Base-by-base conservation (phyloP, 2,329 filamentous ascomycete species). In the Neobulgaria alba region DNA sequence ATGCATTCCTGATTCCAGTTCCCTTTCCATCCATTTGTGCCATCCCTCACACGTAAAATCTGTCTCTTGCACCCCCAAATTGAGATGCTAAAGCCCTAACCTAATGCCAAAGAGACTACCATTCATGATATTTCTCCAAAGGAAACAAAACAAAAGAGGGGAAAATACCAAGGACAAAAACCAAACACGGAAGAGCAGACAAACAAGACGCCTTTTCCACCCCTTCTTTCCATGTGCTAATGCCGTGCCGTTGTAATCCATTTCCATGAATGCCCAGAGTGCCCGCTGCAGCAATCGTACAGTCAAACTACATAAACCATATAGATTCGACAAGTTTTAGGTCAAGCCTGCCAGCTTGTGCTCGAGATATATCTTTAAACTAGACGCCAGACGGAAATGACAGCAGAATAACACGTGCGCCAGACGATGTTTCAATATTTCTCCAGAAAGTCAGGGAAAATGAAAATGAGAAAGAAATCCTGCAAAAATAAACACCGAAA, bases 281-380 rank as follows among this genome's bases (percentile, higher is more conserved):
- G 35, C 39, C 34, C 36, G 41, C 43, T 42, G 39, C 43, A 29
- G 42, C 44, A 49, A 50, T 54, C 51, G 42, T 51, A 54, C 50
- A 57, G 47, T 49, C 41, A 37, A 50, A 38, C 45, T 40, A 44
- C 34, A 34, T 37, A 20, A 37, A 26, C 30, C 41, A 47, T n/a
- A n/a, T n/a, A n/a, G n/a, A n/a, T n/a, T n/a, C n/a, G n/a, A n/a
- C n/a, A n/a, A n/a, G n/a, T n/a, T n/a, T n/a, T n/a, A n/a, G 47
- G 45, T 47, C 52, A 55, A 51, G 54, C 51, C 45, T 51, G 45
- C 53, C 52, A 55, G 51, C 53, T 55, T 57, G 52, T 51, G 49
- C 53, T 50, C 44, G 48, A 36, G 36, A 46, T 35, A 42, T 4
- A 46, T 46, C 47, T 48, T 50, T 42, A 46, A 43, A 9, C 42